These are phyloP conservation scores for Fusarium citri DNA, from an alignment of 2,329 filamentous ascomycete genomes.

Conservation along the genomic window DNA sequence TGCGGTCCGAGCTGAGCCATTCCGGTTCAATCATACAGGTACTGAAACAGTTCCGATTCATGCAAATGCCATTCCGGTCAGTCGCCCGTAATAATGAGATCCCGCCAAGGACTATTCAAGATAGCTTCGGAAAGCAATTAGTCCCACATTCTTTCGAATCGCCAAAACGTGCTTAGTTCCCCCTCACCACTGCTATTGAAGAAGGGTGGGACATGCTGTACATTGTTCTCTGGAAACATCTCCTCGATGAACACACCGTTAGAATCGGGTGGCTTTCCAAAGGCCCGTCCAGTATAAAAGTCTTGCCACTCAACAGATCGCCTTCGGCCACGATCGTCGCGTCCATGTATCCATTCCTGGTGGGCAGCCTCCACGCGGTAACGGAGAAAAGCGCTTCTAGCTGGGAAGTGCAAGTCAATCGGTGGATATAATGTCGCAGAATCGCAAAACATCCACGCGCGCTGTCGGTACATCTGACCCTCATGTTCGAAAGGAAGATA, in stretches of 20 bases:
- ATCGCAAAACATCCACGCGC: background rate
- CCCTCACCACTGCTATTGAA: background rate
- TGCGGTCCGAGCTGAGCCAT: too few species aligned
- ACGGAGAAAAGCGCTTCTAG: fast-evolving
- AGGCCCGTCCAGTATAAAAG: background rate
- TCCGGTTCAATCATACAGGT: too few species aligned
- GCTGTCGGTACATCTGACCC: background rate
- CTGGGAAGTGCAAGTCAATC: background rate
- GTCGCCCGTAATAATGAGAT: too few species aligned
- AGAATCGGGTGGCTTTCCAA: fast-evolving
- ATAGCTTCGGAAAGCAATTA: too few species aligned
- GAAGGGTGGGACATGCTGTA: background rate
- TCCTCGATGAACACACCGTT: too few species aligned
- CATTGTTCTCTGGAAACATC: background rate
- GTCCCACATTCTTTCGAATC: too few species aligned
- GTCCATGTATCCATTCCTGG: too few species aligned
- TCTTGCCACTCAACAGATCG: background rate
- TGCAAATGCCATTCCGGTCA: too few species aligned
- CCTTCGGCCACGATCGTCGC: too few species aligned
- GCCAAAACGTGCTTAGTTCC: background rate
- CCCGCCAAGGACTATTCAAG: too few species aligned
- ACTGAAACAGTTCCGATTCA: too few species aligned
- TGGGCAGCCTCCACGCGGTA: too few species aligned
- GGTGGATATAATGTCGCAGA: background rate
- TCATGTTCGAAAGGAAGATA: fast-evolving